Base-by-base conservation (phyloP, 164 flowering plant genomes). In the Chimonanthus salicifolius region DNA sequence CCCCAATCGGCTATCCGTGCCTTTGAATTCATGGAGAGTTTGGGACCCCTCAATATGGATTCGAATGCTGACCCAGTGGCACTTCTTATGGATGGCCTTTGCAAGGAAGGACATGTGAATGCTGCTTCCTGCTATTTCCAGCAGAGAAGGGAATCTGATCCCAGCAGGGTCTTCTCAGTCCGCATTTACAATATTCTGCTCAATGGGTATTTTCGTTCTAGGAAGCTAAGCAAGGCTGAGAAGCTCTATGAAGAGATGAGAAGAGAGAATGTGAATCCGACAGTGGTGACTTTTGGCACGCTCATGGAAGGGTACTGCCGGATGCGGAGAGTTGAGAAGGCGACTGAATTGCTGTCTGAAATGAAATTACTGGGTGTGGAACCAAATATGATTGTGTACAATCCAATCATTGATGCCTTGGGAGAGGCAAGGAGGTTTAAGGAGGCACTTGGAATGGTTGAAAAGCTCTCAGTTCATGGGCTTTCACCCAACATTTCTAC, bases 221-320 rank as follows among this genome's bases (percentile, higher is more conserved):
- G 90, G 77, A 88, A 88, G 72, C 86, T 91, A 9, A 88, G 86
- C 50, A 76, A 80, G 33, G 97, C 86, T 5, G 97, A 90, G 78
- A 74, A 77, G 63, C 84, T 94, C 4, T 89, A 88, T 89, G 73
- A 60, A 65, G 77, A 80, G 71, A 88, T 94, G 91, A 85, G 78
- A 67, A 80, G 49, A 68, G 88, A 81, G 54, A 82, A 85, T 71
- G 85, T 91, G 75, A 58, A 10, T 47, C 80, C 80, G 0, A 71
- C 71, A 70, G 86, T 88, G 76, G 94, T 89, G 21, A 89, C 97
- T 18, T 94, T 88, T 75, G 97, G 93, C 21, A 90, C 92, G 10
- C 85, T 91, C 70, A 83, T 91, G 20, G 95, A 91, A 84, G 97
- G 98, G 58, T 92, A 88, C 64, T 91, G 98, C 69, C 65, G 88